These are phyloP conservation scores for Capronia coronata DNA, from an alignment of 2,329 filamentous ascomycete species.

Conservation along the genomic window DNA sequence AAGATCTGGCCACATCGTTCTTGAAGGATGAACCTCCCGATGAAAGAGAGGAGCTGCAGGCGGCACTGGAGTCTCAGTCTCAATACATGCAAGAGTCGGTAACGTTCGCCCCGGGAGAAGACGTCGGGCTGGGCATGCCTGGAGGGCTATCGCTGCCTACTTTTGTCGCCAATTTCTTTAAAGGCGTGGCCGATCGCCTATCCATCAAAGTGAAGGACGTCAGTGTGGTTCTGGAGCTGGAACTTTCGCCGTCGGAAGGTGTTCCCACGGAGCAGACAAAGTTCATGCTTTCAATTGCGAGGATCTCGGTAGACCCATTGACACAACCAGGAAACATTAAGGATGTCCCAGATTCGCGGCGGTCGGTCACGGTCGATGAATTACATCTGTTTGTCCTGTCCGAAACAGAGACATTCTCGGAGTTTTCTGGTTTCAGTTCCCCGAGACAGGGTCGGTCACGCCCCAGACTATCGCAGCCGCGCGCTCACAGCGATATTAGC, in stretches of 20 bases:
- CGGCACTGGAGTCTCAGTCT: slow-evolving; percentile 49
- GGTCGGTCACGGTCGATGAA: slow-evolving; percentile 19
- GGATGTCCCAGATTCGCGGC: slow-evolving; percentile 5
- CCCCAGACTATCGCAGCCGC: slow-evolving; percentile 13
- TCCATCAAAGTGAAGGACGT: slow-evolving; percentile 50
- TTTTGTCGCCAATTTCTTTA: slow-evolving; percentile 55
- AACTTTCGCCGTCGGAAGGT: slow-evolving; percentile 6
- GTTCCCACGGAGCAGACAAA: slow-evolving; percentile 19
- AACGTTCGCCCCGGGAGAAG: slow-evolving; percentile 45
- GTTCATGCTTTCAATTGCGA: slow-evolving; percentile 21
- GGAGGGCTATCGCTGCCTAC: slow-evolving; percentile 50
- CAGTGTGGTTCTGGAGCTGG: slow-evolving; percentile 20
- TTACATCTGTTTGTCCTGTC: slow-evolving; percentile 23
- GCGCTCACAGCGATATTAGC: slow-evolving; percentile 8
- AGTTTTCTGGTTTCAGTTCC: slow-evolving; percentile 23
- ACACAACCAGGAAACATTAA: slow-evolving; percentile 3
- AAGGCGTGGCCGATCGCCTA: slow-evolving; percentile 53
- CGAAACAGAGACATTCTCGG: slow-evolving; percentile 24
- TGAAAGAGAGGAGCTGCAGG: slow-evolving; percentile 53
- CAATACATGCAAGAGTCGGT: slow-evolving; percentile 46
- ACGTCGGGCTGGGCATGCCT: slow-evolving; percentile 47
- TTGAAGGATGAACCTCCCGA: slow-evolving; percentile 51
- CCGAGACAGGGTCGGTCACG: slow-evolving; percentile 21
- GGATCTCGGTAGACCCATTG: slow-evolving; percentile 15
- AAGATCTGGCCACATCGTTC: slow-evolving; percentile 57